Conservation (phyloP, 257 asterid species). For the Solanum microdontum region DNA sequence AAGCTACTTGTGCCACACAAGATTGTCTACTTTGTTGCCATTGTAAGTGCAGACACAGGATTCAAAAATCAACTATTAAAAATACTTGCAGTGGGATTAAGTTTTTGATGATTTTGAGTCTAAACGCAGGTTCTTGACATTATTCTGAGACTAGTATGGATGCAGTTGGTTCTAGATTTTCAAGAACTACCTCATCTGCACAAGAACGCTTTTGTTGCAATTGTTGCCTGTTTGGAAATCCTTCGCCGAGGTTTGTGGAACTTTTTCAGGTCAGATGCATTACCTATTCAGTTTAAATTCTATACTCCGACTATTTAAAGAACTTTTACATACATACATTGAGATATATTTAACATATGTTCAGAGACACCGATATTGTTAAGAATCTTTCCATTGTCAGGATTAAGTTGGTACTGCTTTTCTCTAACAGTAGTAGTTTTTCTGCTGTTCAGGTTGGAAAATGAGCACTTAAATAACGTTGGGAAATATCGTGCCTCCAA, state of each 20-base stretch:
- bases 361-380: neutral
- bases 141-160: conserved; percentile 74
- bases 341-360: neutral
- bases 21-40: conserved; percentile 55
- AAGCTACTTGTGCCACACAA: conserved; percentile 55
- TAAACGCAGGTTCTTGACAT: conserved; percentile 48
- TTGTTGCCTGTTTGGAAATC: conserved; percentile 69
- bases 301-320: neutral
- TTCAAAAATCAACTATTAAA: too few relatives aligned
- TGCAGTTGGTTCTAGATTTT: conserved; percentile 69
- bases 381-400: neutral
- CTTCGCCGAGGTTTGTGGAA: conserved; percentile 87
- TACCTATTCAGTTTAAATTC: neutral
- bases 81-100: too few relatives aligned
- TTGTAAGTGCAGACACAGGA: conserved; percentile 29
- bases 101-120: neutral
- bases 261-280: conserved; percentile 57
- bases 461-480: conserved; percentile 75
- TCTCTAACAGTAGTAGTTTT: neutral
- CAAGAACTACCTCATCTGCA: conserved; percentile 37
- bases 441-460: conserved; percentile 47
- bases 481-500: conserved; percentile 68
- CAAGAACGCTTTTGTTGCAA: conserved; percentile 32
- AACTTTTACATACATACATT: neutral
- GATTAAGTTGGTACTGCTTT: neutral